phyloP scores from a whole-genome alignment of 2,329 filamentous ascomycete species.

The Botryosphaeria agaves region DNA sequence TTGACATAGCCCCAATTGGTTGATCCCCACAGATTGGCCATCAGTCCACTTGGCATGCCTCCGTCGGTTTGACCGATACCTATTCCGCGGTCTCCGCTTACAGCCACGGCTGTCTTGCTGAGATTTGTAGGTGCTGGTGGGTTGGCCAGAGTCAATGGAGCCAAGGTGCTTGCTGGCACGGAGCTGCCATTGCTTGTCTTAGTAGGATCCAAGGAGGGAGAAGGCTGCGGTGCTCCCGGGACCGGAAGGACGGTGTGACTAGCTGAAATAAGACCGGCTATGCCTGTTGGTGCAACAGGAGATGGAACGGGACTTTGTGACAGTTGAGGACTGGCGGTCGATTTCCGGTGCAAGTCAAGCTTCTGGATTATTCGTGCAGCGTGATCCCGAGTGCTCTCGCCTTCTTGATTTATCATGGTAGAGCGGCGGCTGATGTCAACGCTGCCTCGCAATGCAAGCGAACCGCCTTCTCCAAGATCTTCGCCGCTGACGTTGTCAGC shows the following conservation, averaged over 20 bases:
- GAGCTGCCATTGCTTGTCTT: conserved; percentile 16
- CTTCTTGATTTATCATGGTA: conserved; percentile 40
- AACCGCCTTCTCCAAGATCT: conserved; percentile 7
- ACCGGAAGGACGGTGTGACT: conserved; percentile 65
- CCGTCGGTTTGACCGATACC: conserved; percentile 43
- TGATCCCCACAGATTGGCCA: conserved; percentile 90
- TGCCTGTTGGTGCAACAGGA: conserved; percentile 40
- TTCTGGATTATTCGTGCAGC: conserved; percentile 83
- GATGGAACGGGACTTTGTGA: conserved; percentile 23
- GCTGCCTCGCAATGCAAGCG: conserved; percentile 43
- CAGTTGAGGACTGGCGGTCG: conserved; percentile 36
- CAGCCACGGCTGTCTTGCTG: conserved; percentile 68
- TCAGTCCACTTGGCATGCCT: conserved; percentile 63
- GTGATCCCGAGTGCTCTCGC: conserved; percentile 62
- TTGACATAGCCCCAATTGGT: conserved; percentile 62
- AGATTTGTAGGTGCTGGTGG: conserved; percentile 72
- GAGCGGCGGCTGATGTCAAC: conserved; percentile 47
- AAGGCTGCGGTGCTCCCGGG: conserved; percentile 23
- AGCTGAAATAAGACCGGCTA: conserved; percentile 71
- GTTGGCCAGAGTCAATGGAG: conserved; percentile 66
- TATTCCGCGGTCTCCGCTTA: conserved; percentile 60
- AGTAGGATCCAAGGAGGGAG: conserved; percentile 9
- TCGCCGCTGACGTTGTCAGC: conserved; percentile 37
- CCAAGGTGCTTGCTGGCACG: conserved; percentile 46
- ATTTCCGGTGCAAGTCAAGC: conserved; percentile 73